A percentile compares a stretch with the other conserved stretches of the same genome.
Evolutionary conservation across 805 yeast genomes (phyloP).

Genomic region (Candida morakotiae): DNA sequence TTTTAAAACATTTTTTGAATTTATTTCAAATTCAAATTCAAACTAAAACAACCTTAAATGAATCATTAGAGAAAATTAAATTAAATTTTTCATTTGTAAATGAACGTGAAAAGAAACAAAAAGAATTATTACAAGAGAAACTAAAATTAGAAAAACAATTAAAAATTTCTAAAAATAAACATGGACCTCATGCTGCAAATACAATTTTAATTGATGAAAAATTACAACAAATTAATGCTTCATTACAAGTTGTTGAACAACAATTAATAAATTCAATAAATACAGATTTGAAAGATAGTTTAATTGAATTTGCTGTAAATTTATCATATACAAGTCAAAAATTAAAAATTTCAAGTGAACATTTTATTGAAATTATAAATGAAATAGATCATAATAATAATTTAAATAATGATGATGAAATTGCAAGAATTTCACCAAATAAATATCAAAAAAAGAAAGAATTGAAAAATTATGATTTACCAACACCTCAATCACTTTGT

Average conservation of each 20-base stretch:
- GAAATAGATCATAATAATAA: not conserved
- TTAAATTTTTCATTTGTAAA: constrained; percentile 42
- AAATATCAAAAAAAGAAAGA: constrained; percentile 6
- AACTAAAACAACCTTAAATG: constrained; percentile 29
- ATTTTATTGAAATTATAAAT: constrained; percentile 3
- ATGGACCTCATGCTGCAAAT: constrained; percentile 41
- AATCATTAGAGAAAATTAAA: constrained; percentile 41
- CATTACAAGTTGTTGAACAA: constrained; percentile 49
- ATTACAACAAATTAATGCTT: constrained; percentile 47
- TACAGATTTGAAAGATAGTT: constrained; percentile 40
- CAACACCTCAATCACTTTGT: constrained; percentile 7
- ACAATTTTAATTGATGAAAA: constrained; percentile 45
- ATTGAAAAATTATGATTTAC: constrained; percentile 2
- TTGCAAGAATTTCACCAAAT: constrained; percentile 7
- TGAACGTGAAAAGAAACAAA: constrained; percentile 47
- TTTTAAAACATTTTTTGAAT: constrained; percentile 38
- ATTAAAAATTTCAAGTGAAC: constrained; percentile 20
- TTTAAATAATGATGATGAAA: not conserved
- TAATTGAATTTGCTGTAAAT: constrained; percentile 38
- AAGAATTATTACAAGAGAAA: constrained; percentile 33
- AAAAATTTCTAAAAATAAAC: constrained; percentile 40
- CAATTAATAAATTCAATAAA: constrained; percentile 48
- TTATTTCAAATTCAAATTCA: constrained; percentile 36
- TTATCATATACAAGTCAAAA: constrained; percentile 25
- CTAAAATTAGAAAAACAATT: constrained; percentile 33